Base-by-base conservation (phyloP, 1,139 yeast genomes). In the Diutina pseudorugosa region DNA sequence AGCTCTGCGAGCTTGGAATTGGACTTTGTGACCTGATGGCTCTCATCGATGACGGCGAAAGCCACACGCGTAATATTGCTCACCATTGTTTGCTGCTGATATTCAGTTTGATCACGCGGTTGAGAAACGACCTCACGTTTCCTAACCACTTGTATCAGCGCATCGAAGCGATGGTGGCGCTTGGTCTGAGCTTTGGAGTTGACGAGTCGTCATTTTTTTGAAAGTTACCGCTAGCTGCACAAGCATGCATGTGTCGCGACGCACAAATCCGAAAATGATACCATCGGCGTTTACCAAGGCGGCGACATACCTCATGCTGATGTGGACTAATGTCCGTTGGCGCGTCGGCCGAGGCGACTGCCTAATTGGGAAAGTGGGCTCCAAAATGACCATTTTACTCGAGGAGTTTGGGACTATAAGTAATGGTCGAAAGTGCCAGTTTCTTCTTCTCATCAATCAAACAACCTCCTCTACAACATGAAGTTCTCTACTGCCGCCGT, bases 401-500 rank as follows among this genome's bases (percentile, higher is more conserved):
- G 5, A 11, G n/a, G 14, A 30, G 36, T 30, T 11, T 19, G 45
- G 45, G 25, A 20, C n/a, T 42, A 42, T 42, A 42, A 42, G 21
- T 19, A 14, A 20, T 14, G 2, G 6, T 18, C 7, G 36, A 30
- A 42, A 30, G 8, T 30, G 14, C 36, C n/a, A 30, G n/a, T 30
- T 30, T 12, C n/a, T 42, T 21, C 45, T 20, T 42, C 45, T 14
- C 23, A 19, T 16, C 21, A 19, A 9, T 19, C 23, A 1, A 14
- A 25, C 12, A 16, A 16, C 14, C 41, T 16, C 36, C n/a, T 9
- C 27, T 14, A 9, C 14, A 45, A 6, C 12, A 45, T 45, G 49
- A 45, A 45, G 49, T 45, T 45, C 40, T 45, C 49, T n/a, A 33
- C 27, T 11, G 49, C 49, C n/a, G 27, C 49, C 23, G 49, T 27